Percentiles rank a stretch among this genome's conserved stretches.
These are phyloP conservation scores for Clohesyomyces aquaticus DNA, from an alignment of 495 filamentous ascomycete genomes.

Conservation along the genomic window DNA sequence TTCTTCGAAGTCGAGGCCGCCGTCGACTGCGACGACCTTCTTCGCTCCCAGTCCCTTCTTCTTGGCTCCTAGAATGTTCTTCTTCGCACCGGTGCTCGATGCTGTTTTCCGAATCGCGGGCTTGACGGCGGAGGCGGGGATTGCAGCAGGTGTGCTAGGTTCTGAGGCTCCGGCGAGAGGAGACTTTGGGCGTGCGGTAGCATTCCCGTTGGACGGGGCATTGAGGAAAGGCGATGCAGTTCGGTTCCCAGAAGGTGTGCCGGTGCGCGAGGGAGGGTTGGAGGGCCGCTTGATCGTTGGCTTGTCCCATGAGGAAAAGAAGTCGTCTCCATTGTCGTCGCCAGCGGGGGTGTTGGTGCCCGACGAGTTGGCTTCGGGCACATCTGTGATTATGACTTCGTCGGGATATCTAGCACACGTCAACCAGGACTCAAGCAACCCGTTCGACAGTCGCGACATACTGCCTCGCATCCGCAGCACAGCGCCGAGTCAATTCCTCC, in stretches of 20 bases:
- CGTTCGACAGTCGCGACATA: constrained; percentile 51
- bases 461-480: constrained; percentile 78
- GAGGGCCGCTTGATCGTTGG: constrained; percentile 95
- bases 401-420: constrained; percentile 69
- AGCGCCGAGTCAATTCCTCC: constrained; percentile 85
- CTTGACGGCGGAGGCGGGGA: constrained; percentile 73
- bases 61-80: constrained; percentile 88
- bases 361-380: constrained; percentile 59
- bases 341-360: constrained; percentile 71
- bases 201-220: constrained; percentile 69
- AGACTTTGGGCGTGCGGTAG: constrained; percentile 73
- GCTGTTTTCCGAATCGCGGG: constrained; percentile 75
- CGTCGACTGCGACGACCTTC: constrained; percentile 70
- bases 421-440: constrained; percentile 12
- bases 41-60: constrained; percentile 93
- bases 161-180: constrained; percentile 66
- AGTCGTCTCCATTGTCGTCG: constrained; percentile 88
- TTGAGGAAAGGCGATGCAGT: constrained; percentile 88
- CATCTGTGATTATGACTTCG: constrained; percentile 84
- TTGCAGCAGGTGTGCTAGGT: constrained; percentile 59
- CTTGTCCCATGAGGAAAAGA: constrained; percentile 99
- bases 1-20: constrained; percentile 91
- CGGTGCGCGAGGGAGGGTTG: constrained; percentile 88
- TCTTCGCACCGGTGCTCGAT: constrained; percentile 73
- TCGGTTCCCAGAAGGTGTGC: constrained; percentile 75